Base-by-base conservation (phyloP, 306 rosid genomes). In the Alnus rubra region DNA sequence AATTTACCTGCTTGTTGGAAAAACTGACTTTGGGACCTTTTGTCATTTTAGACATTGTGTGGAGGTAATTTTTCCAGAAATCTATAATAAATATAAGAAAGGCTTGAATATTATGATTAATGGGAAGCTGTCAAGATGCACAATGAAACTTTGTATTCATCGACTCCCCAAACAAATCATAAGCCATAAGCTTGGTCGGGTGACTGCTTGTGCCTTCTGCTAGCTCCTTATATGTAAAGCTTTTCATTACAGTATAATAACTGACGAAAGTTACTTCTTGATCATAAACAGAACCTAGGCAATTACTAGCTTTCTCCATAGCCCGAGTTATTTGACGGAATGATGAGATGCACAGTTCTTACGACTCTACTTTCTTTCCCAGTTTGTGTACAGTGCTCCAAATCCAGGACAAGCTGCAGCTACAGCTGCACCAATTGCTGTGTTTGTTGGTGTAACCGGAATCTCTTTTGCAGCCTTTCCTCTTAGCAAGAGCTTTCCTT, bases 331-430 rank as follows among this genome's bases (percentile, higher is more conserved):
- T 55, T n/a, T 48, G 31, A 53, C 23, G 30, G 35, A 64, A 33
- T 14, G n/a, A 56, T 58, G 42, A 68, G 23, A 44, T 44, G 30
- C 42, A 49, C 59, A 42, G 68, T 58, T 37, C 78, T 39, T 48
- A 50, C 71, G 64, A 45, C 59, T 49, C 48, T 58, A 48, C 58
- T 60, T 9, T 74, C 30, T 15, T 49, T 45, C 86, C 42, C 92
- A 93, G 99, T 93, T 87, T 79, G 99, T 95, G 80, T 95, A 95
- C 86, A 86, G 97, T 82, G 99, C 99, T 79, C 90, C 85, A 33
- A 95, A 95, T 73, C 99, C 99, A 0, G 99, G 99, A 75, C 93
- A 91, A 87, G 98, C 99, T 5, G 98, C 99, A 7, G 98, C 99
- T 5, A 89, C 98, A 5, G 94, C 99, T 16, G 98, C 99, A 58